phyloP scores from a whole-genome alignment of 306 rosid genomes.

The Citrullus mucosospermus region DNA sequence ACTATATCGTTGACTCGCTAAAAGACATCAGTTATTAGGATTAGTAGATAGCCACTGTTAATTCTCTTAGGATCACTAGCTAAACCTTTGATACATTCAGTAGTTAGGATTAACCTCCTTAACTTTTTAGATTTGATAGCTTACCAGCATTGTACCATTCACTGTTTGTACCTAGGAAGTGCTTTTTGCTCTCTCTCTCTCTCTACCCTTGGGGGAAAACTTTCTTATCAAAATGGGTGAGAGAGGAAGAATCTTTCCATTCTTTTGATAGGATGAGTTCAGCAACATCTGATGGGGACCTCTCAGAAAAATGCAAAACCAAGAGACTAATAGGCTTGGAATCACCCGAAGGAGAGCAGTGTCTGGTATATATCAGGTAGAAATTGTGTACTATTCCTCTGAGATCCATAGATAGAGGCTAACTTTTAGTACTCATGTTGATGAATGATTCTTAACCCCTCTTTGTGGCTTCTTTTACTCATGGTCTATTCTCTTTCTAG shows the following conservation, averaged over 20 bases:
- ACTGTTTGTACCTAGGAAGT: background rate
- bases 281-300: background rate
- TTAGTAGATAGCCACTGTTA: slow-evolving; percentile 4
- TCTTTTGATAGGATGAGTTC: background rate
- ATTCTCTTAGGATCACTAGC: background rate
- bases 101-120: background rate
- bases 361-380: background rate
- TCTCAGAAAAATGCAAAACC: background rate
- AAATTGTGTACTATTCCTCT: background rate
- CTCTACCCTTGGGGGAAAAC: too few relatives aligned
- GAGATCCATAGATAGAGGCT: background rate
- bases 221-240: background rate
- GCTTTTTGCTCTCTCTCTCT: too few relatives aligned
- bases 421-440: background rate
- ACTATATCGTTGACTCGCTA: background rate
- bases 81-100: background rate
- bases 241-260: background rate
- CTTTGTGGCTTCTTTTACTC: background rate
- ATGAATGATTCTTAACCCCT: background rate
- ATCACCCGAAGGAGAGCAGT: background rate
- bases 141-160: background rate
- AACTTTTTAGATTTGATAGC: background rate
- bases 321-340: background rate
- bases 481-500: background rate
- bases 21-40: background rate